phyloP scores from a whole-genome alignment of 1,139 yeast species.

The Blastobotrys aristatus region DNA sequence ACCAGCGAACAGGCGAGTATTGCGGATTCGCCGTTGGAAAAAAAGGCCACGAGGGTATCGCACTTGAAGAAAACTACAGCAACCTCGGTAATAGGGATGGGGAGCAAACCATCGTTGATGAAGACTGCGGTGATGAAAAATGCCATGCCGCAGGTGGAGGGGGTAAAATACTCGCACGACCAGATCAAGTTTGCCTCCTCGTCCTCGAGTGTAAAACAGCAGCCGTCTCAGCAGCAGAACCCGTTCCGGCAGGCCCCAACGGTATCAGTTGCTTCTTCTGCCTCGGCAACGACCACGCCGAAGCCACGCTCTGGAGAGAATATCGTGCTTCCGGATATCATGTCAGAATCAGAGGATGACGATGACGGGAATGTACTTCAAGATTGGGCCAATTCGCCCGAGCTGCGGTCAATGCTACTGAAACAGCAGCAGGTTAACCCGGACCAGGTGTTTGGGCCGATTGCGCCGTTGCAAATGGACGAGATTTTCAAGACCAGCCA shows the following conservation, averaged over 20 bases:
- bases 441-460: constrained; percentile 68
- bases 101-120: constrained; percentile 26
- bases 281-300: constrained; percentile 3
- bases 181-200: constrained; percentile 29
- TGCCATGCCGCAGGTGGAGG: constrained; percentile 31
- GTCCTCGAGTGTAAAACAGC: background rate
- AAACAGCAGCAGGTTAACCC: constrained; percentile 67
- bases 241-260: constrained; percentile 18
- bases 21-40: constrained; percentile 11
- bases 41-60: constrained; percentile 14
- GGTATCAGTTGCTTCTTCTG: constrained; percentile 16
- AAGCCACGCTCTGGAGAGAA: constrained; percentile 19
- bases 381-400: constrained; percentile 72
- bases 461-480: constrained; percentile 61
- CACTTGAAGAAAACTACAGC: constrained; percentile 8
- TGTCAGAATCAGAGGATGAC: constrained; percentile 55
- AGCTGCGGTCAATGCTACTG: constrained; percentile 47
- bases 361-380: constrained; percentile 49
- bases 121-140: constrained; percentile 34
- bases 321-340: constrained; percentile 42
- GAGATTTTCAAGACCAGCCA: constrained; percentile 50
- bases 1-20: constrained; percentile 18
- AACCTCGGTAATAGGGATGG: no score
- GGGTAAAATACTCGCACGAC: constrained; percentile 36
- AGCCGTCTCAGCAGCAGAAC: constrained; percentile 12